Evolutionary conservation across 345 rosid genomes (phyloP), one percentile per base, ranked within the genome.

Genomic region (Populus simonii): DNA sequence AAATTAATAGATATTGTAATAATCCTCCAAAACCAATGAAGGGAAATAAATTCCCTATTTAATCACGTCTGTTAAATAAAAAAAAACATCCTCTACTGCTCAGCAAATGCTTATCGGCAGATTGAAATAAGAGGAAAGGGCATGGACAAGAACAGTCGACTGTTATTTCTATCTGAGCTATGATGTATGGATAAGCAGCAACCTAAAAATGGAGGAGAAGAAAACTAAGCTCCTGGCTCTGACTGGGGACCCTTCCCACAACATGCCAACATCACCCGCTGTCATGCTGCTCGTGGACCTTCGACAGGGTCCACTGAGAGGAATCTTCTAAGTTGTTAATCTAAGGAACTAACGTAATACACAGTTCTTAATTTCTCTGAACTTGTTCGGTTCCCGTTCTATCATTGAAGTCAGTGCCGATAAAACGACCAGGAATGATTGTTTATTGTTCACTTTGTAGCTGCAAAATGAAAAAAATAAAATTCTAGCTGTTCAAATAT

Each of bases 241-340:
- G 36, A 71, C 63, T 57, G 65, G 66, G 80, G 80, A 70, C 62
- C 80, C 76, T 79, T 78, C 1, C 66, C 81, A 67, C 76, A 36
- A 41, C 67, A 67, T 51, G 81, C 81, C 81, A 66, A 67, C 77
- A 53, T 73, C 81, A 71, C 75, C 67, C 66, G 77, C 81, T 51
- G 63, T 55, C 63, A 57, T 11, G 70, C 61, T 36, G 33, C 66
- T 65, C 70, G 18, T 68, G 72, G 73, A 73, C 77, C 77, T 66
- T 67, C 39, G 29, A 38, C 53, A 39, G 63, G 81, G 81, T 41
- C 81, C 81, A 73, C 81, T 38, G 3, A 53, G 36, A 73, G 68
- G 77, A 79, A 73, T 79, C 77, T 79, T 73, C 23, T 6, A 10
- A 65, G 65, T 16, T 29, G 45, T 51, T 51, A 49, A 51, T 66